These are phyloP conservation scores for Calonectria montana DNA, from an alignment of 2,329 filamentous ascomycete species.

Conservation along the genomic window DNA sequence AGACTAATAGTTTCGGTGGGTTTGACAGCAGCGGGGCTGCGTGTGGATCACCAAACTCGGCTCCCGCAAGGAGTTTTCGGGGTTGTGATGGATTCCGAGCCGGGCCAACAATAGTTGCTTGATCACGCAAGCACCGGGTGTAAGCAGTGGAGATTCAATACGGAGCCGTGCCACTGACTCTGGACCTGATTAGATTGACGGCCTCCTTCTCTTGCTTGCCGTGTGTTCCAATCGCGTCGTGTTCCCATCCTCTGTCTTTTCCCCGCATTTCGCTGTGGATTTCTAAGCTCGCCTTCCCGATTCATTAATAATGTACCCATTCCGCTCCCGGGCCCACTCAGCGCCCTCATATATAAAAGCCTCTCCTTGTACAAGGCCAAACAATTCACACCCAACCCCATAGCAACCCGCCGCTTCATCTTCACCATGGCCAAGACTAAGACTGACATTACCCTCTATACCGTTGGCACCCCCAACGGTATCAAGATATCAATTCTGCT, in stretches of 20 bases:
- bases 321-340: background rate
- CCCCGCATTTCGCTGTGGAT: background rate
- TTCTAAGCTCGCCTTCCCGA: background rate
- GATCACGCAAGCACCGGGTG: background rate
- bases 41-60: background rate
- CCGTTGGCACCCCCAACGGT: conserved; percentile 85
- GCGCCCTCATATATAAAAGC: background rate
- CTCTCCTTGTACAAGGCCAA: background rate
- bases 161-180: background rate
- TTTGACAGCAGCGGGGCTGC: background rate
- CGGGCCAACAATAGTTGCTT: background rate
- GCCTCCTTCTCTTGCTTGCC: background rate
- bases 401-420: conserved; percentile 28
- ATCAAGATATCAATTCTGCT: conserved; percentile 90
- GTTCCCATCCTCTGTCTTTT: background rate
- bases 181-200: background rate
- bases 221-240: background rate
- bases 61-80: background rate
- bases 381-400: background rate
- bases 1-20: no score
- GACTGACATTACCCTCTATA: conserved; percentile 83
- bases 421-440: conserved; percentile 47
- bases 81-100: background rate
- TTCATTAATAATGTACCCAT: background rate
- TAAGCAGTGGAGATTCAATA: background rate